Evolutionary conservation across 1,284 basidiomycete species (phyloP), one percentile per base, ranked within the genome.

Genomic region (Trichosporon ovoides): DNA sequence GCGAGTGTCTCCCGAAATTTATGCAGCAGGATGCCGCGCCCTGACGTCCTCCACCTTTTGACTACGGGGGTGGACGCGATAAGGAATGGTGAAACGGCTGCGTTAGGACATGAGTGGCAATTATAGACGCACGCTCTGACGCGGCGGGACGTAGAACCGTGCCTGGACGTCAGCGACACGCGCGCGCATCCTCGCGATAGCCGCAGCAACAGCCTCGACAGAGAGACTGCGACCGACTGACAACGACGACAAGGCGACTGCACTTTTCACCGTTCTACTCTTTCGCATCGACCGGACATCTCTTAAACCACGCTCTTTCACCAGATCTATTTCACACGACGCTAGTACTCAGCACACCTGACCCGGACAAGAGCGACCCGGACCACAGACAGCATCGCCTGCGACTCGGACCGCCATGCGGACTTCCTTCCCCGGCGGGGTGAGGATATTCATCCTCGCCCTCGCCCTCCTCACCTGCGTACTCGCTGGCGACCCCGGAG

Each of bases 401-500:
- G 20, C 20, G 28, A 4, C 9, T 9, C 24, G 35, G 35, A 48
- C 43, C 43, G 43, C 43, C 22, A 48, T 48, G 43, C 43, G 43
- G 43, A 48, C 43, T n/a, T 22, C n/a, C n/a, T 24, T 48, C 40
- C 40, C 22, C 40, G 13, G 20, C 40, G 40, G 40, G 43, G 43
- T 24, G 43, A 48, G 43, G 43, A n/a, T 28, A n/a, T 11, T 48
- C 43, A 14, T 48, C 43, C 43, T 48, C 43, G 43, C 28, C 43
- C 43, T n/a, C 46, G 46, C 46, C 46, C 24, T 28, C 18, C 46
- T 28, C 46, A 9, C 24, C 48, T 35, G 28, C 37, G 48, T 38
- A 4, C 51, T 46, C 46, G 57, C 36, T 7, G 70, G 55, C 7
- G 67, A 74, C 19, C 81, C 81, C 38, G 65, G 69, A 24, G 77